Base-by-base conservation (phyloP, 2,329 filamentous ascomycete species). In the Alternaria angustiovoidea region DNA sequence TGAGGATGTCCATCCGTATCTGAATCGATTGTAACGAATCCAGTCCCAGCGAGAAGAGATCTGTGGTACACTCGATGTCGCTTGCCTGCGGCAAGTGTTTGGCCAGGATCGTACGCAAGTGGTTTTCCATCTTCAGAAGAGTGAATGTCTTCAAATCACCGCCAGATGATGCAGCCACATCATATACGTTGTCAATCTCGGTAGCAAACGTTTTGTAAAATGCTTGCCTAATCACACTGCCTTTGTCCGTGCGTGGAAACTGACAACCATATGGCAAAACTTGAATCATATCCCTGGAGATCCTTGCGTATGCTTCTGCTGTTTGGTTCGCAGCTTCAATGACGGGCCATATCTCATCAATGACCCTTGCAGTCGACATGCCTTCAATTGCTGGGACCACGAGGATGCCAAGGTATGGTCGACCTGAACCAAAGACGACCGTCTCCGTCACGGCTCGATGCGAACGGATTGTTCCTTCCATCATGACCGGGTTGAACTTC, bases 1-100 rank as follows among this genome's bases (percentile, higher is more conserved):
- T 81, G 52, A 85, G 72, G 16, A 90, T 83, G 0, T 79, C 77
- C 9, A 80, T 80, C 51, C 87, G 81, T 43, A 87, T 81, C 51
- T 83, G 81, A 14, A 87, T 87, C 0, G 86, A 84, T 61, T 87
- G 85, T 18, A 89, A 71, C 20, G 84, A 87, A 68, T 89, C 88
- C 1, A 89, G 75, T 0, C 88, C 87, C 1, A 83, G 74, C 0
- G 80, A 77, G 69, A 89, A 89, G 65, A 90, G 85, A 67, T 90
- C 87, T 0, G 82, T 80, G n/a, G 82, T 81, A 9, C 46, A 26
- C 9, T 63, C 59, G 14, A 68, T 30, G 8, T 57, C 44, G 18
- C 56, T 48, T 18, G 54, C 60, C 32, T 65, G 46, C 5, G 66
- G 64, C 7, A 71, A 26, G 6, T 53, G 54, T 38, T 63, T 63